Conservation (phyloP, 2,329 filamentous ascomycete genomes). For the Fusarium sp. region DNA sequence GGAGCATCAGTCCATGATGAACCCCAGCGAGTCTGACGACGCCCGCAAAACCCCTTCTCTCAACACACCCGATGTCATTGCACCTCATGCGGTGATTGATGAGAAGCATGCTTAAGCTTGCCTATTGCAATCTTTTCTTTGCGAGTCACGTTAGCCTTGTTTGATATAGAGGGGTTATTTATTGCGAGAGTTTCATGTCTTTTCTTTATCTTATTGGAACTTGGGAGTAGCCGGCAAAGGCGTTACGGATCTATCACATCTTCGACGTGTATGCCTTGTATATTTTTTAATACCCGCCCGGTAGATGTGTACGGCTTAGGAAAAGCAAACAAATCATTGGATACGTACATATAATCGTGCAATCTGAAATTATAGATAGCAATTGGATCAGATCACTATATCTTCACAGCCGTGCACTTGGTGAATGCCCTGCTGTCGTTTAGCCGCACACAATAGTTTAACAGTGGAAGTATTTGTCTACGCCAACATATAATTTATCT, state of each 20-base stretch:
- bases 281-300: slow-evolving; percentile 45
- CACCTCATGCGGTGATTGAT: slow-evolving; percentile 23
- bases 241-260: slow-evolving; percentile 38
- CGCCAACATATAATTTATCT: background rate
- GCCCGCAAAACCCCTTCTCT: slow-evolving; percentile 44
- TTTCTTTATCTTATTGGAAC: slow-evolving; percentile 21
- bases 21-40: slow-evolving; percentile 49
- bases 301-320: slow-evolving; percentile 39
- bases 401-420: background rate
- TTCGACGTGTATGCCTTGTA: slow-evolving; percentile 25
- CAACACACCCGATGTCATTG: slow-evolving; percentile 24
- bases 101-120: slow-evolving; percentile 35
- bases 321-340: slow-evolving; percentile 42
- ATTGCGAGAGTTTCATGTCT: slow-evolving; percentile 5
- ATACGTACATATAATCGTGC: slow-evolving; percentile 34
- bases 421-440: too few species aligned
- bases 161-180: slow-evolving; percentile 38
- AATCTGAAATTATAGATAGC: slow-evolving; percentile 37
- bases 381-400: slow-evolving; percentile 39
- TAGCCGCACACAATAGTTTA: background rate
- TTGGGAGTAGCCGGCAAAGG: slow-evolving; percentile 47
- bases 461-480: background rate
- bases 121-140: slow-evolving; percentile 6
- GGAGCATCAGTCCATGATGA: slow-evolving; percentile 67
- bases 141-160: slow-evolving; percentile 39